Percentiles rank a stretch among this genome's conserved stretches.
Conservation (phyloP, 2,329 filamentous ascomycete species). For the Aulographum hederae region DNA sequence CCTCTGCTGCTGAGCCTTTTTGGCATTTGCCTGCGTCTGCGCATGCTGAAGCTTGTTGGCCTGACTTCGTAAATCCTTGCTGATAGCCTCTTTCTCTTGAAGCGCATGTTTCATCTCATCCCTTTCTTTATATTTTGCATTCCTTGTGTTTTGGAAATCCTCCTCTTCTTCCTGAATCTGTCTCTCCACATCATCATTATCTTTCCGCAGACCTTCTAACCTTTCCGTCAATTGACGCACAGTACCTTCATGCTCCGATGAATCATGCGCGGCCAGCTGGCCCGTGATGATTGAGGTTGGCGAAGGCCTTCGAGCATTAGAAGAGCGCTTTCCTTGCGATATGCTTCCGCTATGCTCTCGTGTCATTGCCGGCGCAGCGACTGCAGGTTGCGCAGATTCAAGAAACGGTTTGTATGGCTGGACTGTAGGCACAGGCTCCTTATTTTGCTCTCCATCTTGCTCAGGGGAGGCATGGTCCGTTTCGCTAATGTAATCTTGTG, state of each 20-base stretch:
- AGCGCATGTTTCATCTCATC: constrained; percentile 60
- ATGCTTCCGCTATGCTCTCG: constrained; percentile 46
- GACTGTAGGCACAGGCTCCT: constrained; percentile 32
- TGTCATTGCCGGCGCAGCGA: constrained; percentile 39
- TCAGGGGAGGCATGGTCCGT: constrained; percentile 26
- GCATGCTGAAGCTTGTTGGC: constrained; percentile 63
- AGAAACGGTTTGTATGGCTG: constrained; percentile 32
- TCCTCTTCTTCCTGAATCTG: constrained; percentile 46
- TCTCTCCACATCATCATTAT: constrained; percentile 61
- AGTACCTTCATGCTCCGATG: constrained; percentile 41
- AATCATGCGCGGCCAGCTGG: constrained; percentile 6
- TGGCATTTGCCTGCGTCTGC: constrained; percentile 64
- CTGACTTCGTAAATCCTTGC: constrained; percentile 64
- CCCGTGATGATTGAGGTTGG: not conserved
- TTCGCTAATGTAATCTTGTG: constrained; percentile 27
- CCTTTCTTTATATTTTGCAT: constrained; percentile 50
- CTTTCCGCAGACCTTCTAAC: constrained; percentile 61
- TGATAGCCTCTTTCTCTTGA: constrained; percentile 83
- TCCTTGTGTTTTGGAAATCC: constrained; percentile 26
- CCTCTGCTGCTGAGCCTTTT: constrained; percentile 61
- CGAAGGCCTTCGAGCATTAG: constrained; percentile 15
- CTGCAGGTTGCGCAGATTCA: constrained; percentile 43
- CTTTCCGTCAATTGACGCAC: constrained; percentile 64
- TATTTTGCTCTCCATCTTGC: constrained; percentile 13
- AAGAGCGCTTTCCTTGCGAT: constrained; percentile 35